These are phyloP conservation scores for Arthrobotrys musiformis DNA, from an alignment of 2,329 filamentous ascomycete species.

Conservation along the genomic window DNA sequence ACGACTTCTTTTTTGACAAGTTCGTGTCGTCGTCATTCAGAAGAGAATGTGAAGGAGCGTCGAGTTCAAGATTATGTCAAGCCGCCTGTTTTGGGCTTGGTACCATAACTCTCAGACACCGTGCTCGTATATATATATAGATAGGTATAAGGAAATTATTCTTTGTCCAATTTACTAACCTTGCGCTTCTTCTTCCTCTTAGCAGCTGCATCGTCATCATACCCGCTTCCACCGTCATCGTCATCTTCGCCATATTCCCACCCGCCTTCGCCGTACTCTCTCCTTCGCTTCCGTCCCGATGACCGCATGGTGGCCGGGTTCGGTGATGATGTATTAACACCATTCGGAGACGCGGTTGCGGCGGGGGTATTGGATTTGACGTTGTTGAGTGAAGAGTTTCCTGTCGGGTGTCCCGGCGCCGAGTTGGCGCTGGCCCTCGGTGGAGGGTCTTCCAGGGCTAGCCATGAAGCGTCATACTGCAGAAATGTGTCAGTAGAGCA, in stretches of 20 bases:
- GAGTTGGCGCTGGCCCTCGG: constrained; percentile 41
- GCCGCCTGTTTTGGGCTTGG: constrained; percentile 49
- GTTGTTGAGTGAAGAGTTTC: constrained; percentile 40
- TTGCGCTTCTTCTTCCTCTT: constrained; percentile 58
- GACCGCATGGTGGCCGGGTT: constrained; percentile 47
- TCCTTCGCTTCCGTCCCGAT: constrained; percentile 45
- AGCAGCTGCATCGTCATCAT: constrained; percentile 62
- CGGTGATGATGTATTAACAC: constrained; percentile 48
- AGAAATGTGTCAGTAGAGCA: constrained; percentile 27
- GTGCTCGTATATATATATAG: constrained; percentile 28
- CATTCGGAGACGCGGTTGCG: constrained; percentile 40
- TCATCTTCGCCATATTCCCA: constrained; percentile 64
- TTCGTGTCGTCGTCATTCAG: constrained; percentile 14
- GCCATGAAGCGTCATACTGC: constrained; percentile 59
- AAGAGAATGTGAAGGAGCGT: constrained; percentile 7
- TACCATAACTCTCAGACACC: constrained; percentile 44
- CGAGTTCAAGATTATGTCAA: constrained; percentile 37
- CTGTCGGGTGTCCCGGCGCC: constrained; percentile 34
- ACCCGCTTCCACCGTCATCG: constrained; percentile 64
- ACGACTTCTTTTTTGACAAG: constrained; percentile 25
- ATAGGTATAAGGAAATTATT: not conserved
- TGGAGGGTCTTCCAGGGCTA: constrained; percentile 59
- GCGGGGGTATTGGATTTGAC: constrained; percentile 44
- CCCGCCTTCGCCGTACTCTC: constrained; percentile 54
- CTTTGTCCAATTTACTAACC: constrained; percentile 32